Evolutionary conservation across 2,329 filamentous ascomycete genomes (phyloP).

Genomic region (Microcera coccophila): DNA sequence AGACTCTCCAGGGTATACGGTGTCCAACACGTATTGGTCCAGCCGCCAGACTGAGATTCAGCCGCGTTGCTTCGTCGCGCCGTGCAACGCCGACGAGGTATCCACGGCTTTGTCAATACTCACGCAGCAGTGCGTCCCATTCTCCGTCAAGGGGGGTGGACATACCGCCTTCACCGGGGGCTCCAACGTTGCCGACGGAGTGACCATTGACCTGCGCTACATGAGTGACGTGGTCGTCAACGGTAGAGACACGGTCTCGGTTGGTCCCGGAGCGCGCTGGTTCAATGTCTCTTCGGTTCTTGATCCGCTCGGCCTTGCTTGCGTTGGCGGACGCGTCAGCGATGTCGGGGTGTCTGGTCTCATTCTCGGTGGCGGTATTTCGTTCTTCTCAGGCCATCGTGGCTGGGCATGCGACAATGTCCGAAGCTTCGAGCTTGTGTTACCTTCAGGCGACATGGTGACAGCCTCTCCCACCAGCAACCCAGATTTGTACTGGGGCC

Average conservation of each 20-base stretch:
- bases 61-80: neutral
- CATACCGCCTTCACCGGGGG: constrained; percentile 45
- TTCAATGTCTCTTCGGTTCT: neutral
- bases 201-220: constrained; percentile 42
- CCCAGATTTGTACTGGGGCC: constrained; percentile 58
- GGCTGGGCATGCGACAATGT: neutral
- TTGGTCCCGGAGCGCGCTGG: neutral
- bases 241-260: neutral
- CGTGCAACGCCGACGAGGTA: neutral
- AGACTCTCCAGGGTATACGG: neutral
- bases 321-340: constrained; percentile 1
- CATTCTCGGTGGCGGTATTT: constrained; percentile 6
- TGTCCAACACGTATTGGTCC: neutral
- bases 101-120: neutral
- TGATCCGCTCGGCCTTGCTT: neutral
- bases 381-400: neutral
- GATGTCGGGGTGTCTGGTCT: constrained; percentile 6
- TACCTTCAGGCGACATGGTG: neutral
- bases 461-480: constrained; percentile 54
- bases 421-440: neutral
- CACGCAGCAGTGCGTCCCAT: constrained; percentile 19
- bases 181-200: constrained; percentile 39
- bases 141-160: constrained; percentile 51
- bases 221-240: constrained; percentile 23
- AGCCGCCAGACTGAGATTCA: neutral